These are phyloP conservation scores for Cenococcum geophilum DNA, from an alignment of 495 filamentous ascomycete genomes.

Conservation along the genomic window DNA sequence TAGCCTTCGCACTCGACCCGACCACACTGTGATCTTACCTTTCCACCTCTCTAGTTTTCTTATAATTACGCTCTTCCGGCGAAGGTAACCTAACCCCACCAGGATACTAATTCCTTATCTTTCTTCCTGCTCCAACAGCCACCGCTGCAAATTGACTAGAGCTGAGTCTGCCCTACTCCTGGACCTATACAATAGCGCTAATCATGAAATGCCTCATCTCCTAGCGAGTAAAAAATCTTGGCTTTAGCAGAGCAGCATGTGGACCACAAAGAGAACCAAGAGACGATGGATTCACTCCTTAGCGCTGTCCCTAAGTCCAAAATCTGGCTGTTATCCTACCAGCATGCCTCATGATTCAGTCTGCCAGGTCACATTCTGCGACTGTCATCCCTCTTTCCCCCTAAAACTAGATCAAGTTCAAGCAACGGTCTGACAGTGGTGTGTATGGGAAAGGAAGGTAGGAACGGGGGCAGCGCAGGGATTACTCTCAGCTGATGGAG, in stretches of 20 bases:
- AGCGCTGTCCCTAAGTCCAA: not conserved
- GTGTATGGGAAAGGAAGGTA: not conserved
- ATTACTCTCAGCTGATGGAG: not conserved
- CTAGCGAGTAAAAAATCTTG: not conserved
- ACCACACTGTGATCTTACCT: not conserved
- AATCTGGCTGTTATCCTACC: not conserved
- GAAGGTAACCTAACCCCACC: not conserved
- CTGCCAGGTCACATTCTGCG: not conserved
- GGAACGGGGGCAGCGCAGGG: not conserved
- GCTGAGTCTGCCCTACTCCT: not conserved
- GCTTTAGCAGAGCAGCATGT: not conserved
- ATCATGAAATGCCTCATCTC: not conserved
- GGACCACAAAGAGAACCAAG: not conserved
- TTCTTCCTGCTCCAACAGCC: not conserved
- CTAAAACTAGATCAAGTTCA: not conserved
- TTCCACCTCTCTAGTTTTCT: not conserved
- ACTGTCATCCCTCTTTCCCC: not conserved
- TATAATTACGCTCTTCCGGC: not conserved
- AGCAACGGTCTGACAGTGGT: not conserved
- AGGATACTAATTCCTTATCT: not conserved
- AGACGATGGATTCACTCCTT: not conserved
- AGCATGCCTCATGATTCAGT: not conserved
- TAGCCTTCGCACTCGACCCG: too few relatives aligned
- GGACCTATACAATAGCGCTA: not conserved
- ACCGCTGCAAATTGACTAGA: not conserved